Conservation (phyloP, 2,329 filamentous ascomycete genomes). For the Microcyclosporella mali region DNA sequence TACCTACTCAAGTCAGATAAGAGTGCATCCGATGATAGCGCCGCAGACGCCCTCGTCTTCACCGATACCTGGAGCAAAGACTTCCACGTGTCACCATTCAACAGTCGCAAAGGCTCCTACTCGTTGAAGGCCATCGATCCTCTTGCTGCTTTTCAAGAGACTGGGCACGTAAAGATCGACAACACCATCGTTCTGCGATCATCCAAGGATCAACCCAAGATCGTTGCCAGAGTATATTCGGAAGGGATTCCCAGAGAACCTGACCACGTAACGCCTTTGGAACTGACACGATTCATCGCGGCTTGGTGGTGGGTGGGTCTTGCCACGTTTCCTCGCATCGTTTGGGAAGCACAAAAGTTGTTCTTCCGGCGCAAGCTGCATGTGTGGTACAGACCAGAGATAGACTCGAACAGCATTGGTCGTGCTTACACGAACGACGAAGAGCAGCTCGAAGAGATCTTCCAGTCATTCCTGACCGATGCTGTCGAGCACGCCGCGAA, state of each 20-base stretch:
- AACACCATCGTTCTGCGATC: constrained; percentile 57
- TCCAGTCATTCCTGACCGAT: constrained; percentile 36
- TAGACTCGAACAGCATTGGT: constrained; percentile 50
- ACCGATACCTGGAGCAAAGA: constrained; percentile 59
- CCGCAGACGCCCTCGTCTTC: constrained; percentile 32
- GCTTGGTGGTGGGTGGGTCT: constrained; percentile 64
- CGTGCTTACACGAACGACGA: constrained; percentile 50
- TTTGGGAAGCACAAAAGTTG: constrained; percentile 53
- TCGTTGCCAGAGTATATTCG: constrained; percentile 56
- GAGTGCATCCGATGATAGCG: neutral
- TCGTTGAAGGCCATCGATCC: constrained; percentile 43
- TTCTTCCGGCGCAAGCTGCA: constrained; percentile 54
- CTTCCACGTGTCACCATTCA: constrained; percentile 73
- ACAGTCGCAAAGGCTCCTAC: constrained; percentile 47
- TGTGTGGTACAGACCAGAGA: constrained; percentile 61
- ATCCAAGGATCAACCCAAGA: constrained; percentile 54
- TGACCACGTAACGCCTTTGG: constrained; percentile 34
- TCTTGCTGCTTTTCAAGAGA: constrained; percentile 29
- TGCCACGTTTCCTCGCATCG: constrained; percentile 59
- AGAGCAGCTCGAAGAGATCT: constrained; percentile 34
- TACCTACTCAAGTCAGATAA: constrained; percentile 51
- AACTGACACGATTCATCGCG: constrained; percentile 25
- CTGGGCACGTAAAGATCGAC: constrained; percentile 40
- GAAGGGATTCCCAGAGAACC: constrained; percentile 48
- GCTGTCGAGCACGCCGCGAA: constrained; percentile 45